Base-by-base conservation (phyloP, 208 protist species). In the Zelonia costaricensis region DNA sequence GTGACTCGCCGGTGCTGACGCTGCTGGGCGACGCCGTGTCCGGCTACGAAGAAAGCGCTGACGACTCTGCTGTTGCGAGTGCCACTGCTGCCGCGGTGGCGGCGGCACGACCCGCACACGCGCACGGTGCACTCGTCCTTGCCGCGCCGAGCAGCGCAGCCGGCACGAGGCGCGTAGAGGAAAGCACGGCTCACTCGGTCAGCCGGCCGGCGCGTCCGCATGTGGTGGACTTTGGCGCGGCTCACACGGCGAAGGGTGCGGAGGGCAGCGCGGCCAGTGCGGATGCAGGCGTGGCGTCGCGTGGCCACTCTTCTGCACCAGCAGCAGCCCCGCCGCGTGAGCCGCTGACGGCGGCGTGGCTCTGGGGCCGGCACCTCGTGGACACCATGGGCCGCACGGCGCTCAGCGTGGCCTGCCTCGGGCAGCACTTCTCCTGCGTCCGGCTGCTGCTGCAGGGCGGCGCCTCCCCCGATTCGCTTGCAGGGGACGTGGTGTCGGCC, bases 401-500 rank as follows among this genome's bases (percentile, higher is more conserved):
- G n/a, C 55, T 72, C n/a, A 49, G 65, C 13, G 42, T 59, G 16
- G 65, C 65, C 43, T 72, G 57, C 42, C 42, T 39, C 23, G 42
- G 12, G 25, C 42, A 42, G 12, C 47, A 72, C 31, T 35, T 60
- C 18, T 33, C 25, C 13, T 58, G 39, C 15, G 65, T 57, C 18
- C 65, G 57, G 16, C 30, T 72, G 10, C 43, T 72, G 25, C 51
- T 72, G 22, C 33, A 59, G 27, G 31, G 30, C 10, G 65, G 65
- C 16, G 22, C 48, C 5, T 72, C 65, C 5, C 57, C 65, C 16
- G 60, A 72, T 51, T 20, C 55, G 1, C 54, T 70, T n/a, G 2
- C 18, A 8, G 3, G 27, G 5, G 4, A 33, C 40, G n/a, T n/a
- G n/a, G 33, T 54, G n/a, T 64, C 40, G 33, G 39, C 28, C 33